Base-by-base conservation (phyloP, 768 basidiomycete genomes). In the Trametes meyenii region DNA sequence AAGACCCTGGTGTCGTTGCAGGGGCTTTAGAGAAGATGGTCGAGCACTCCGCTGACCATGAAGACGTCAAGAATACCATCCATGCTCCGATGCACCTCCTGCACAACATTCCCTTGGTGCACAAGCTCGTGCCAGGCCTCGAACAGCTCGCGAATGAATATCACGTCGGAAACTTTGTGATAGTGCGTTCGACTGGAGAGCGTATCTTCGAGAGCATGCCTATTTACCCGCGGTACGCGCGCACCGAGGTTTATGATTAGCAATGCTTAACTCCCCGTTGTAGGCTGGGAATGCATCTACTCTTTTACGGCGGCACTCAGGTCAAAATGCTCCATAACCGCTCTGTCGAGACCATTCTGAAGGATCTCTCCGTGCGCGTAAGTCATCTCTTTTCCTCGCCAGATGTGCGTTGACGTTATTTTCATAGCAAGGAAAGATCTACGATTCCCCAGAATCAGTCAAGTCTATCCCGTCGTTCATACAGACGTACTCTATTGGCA, bases 281-380 rank as follows among this genome's bases (percentile, higher is more conserved):
- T n/a, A 79, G 79, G 42, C 77, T 89, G 48, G 87, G 86, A 7
- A 92, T 92, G 90, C 90, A 92, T 67, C 78, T 92, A 5, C 73
- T 92, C 26, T 92, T 90, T 66, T 83, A 83, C 46, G 85, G 87
- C 2, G 78, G 73, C 38, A 76, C 78, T 45, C 80, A 85, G 62
- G 71, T 80, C 43, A 79, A 77, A 61, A 13, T 85, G 6, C 74
- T 88, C 5, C 80, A 83, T 44, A 79, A 66, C 33, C 74, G 78
- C 44, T 76, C 62, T 35, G 75, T 88, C 11, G 83, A 85, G 52
- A 71, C 77, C 1, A 68, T 86, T 11, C 74, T 89, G 43, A 76
- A 72, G 33, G 81, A 85, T 52, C 78, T 86, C 70, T 86, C 85
- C 45, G 55, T 85, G 52, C 84, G 78, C 61, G 82, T 80, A 49